A percentile compares a stretch with the other conserved stretches of the same genome.
phyloP scores from a whole-genome alignment of 1,284 basidiomycete species.

The Cutaneotrichosporon sp. region DNA sequence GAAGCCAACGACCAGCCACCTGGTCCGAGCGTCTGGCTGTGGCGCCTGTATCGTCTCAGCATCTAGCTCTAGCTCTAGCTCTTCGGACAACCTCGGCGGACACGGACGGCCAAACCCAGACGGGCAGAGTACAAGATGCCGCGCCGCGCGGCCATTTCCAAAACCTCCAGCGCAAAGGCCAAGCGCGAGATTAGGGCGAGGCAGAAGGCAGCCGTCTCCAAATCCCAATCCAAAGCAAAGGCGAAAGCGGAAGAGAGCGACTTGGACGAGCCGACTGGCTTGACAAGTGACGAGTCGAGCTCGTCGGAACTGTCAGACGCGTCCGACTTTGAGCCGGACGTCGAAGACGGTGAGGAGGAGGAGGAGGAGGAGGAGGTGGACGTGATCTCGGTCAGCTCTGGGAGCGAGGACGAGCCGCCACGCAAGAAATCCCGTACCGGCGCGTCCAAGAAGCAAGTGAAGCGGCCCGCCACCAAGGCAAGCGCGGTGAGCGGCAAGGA shows the following conservation, averaged over 20 bases:
- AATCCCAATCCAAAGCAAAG: neutral
- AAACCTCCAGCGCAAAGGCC: neutral
- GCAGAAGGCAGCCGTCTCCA: neutral
- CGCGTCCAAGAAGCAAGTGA: neutral
- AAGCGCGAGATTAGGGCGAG: neutral
- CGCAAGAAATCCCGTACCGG: constrained; percentile 1
- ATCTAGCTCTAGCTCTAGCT: neutral
- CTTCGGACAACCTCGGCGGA: too few species aligned
- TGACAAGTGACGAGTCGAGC: constrained; percentile 35
- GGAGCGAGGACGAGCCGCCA: constrained; percentile 32
- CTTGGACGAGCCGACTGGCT: constrained; percentile 34
- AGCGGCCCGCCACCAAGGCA: constrained; percentile 5
- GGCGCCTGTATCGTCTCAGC: neutral
- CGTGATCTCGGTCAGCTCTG: constrained; percentile 30
- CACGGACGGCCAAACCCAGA: neutral
- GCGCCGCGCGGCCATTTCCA: constrained; percentile 2
- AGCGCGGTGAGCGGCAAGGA: constrained; percentile 8
- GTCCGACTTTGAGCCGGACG: constrained; percentile 28
- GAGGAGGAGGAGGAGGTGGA: constrained; percentile 25
- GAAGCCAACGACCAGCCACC: constrained; percentile 2
- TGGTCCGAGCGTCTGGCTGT: constrained; percentile 6
- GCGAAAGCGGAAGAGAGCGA: constrained; percentile 14
- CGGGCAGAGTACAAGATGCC: neutral
- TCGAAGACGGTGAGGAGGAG: constrained; percentile 31
- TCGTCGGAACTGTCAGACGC: constrained; percentile 26